phyloP scores from a whole-genome alignment of 163 green algal genomes.

The Scenedesmus sp. region DNA sequence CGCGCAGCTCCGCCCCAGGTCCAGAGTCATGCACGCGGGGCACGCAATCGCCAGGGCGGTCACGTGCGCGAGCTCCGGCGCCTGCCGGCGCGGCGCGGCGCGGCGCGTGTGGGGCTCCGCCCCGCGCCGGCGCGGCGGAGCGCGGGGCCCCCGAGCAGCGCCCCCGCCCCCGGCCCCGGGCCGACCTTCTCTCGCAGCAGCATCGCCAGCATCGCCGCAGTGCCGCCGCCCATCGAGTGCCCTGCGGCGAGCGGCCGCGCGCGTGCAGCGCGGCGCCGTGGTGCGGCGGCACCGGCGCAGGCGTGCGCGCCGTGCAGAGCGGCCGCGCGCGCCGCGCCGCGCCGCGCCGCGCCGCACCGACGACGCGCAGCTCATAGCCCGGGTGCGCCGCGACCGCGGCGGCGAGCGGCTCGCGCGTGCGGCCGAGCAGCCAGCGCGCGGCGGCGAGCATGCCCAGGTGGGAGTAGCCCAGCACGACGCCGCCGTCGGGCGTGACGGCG shows the following conservation, averaged over 20 bases:
- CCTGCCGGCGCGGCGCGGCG: no score
- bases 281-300: not conserved
- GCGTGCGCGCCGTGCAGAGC: no score
- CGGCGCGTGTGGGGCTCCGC: not conserved
- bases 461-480: conserved; percentile 84
- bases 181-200: conserved; percentile 63
- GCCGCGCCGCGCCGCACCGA: conserved; percentile 21
- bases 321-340: not conserved
- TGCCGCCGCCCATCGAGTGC: conserved; percentile 86
- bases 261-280: no score
- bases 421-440: conserved; percentile 77
- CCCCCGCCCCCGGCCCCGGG: no score
- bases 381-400: conserved; percentile 64
- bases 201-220: conserved; percentile 89
- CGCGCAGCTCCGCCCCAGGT: conserved; percentile 76
- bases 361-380: conserved; percentile 47
- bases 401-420: conserved; percentile 48
- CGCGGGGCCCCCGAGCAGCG: no score
- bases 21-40: conserved; percentile 86
- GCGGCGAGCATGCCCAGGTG: conserved; percentile 92
- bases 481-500: conserved; percentile 52
- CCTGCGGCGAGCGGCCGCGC: conserved; percentile 47
- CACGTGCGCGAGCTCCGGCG: not conserved
- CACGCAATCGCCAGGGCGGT: conserved; percentile 79
- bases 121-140: no score